Percentiles rank a stretch among this genome's conserved stretches.
phyloP scores from a whole-genome alignment of 176 grass and related monocot genomes.

The Lolium rigidum region DNA sequence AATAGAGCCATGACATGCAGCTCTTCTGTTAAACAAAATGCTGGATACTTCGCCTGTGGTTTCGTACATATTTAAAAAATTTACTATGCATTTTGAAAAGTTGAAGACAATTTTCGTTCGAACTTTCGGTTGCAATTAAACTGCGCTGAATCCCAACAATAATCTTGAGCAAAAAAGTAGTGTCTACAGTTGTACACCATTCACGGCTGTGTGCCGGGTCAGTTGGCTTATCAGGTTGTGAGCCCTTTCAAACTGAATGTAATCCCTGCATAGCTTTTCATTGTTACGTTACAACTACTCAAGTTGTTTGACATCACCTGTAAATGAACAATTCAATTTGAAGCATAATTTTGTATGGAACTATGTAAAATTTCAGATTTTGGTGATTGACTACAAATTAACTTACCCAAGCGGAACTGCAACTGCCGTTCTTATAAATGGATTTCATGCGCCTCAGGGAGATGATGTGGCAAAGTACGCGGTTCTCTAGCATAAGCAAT shows the following conservation, averaged over 20 bases:
- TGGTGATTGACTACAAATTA: conserved; percentile 94
- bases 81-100: not conserved
- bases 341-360: conserved; percentile 7
- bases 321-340: conserved; percentile 20
- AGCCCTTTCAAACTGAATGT: not conserved
- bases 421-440: conserved; percentile 97
- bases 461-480: conserved; percentile 82
- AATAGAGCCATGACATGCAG: not conserved
- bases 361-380: conserved; percentile 68
- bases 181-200: not conserved
- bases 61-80: not conserved
- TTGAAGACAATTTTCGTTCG: not conserved
- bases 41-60: not conserved
- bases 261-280: not conserved
- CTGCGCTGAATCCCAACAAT: not conserved
- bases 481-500: conserved; percentile 22
- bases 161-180: not conserved
- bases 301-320: not conserved
- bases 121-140: conserved; percentile 11
- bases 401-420: conserved; percentile 98
- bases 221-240: not conserved
- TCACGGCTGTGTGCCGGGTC: not conserved
- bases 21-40: conserved; percentile 8
- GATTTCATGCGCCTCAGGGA: conserved; percentile 87
- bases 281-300: not conserved